Conservation (phyloP, 495 filamentous ascomycete genomes). For the Hypomontagnella submonticulosa region DNA sequence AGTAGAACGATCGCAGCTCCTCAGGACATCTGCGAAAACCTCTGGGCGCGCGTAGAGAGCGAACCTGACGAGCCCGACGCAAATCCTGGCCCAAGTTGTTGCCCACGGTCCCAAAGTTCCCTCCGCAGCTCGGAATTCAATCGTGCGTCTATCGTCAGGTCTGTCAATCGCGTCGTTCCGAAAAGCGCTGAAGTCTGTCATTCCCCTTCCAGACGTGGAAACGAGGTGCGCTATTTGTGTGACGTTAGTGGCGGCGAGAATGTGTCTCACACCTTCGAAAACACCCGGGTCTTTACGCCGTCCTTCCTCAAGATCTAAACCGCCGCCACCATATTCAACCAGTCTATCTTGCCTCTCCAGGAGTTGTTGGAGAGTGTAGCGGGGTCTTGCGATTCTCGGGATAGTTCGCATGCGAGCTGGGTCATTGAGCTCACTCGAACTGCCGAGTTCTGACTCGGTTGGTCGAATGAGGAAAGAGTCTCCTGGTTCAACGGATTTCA, state of each 20-base stretch:
- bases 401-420: background rate
- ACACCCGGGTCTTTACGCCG: conserved; percentile 13
- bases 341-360: background rate
- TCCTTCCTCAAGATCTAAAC: background rate
- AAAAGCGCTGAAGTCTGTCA: conserved; percentile 8
- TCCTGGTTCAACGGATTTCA: too few species aligned
- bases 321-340: background rate
- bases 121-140: conserved; percentile 55
- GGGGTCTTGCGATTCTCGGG: conserved; percentile 1
- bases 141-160: conserved; percentile 19
- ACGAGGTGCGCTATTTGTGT: conserved; percentile 17
- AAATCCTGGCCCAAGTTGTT: conserved; percentile 48
- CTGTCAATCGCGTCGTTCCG: background rate
- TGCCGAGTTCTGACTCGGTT: too few species aligned
- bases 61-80: conserved; percentile 46
- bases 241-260: background rate
- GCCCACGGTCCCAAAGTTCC: conserved; percentile 46
- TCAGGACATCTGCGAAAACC: conserved; percentile 29
- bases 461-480: too few species aligned
- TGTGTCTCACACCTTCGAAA: background rate
- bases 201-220: background rate
- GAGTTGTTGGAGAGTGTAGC: conserved; percentile 7
- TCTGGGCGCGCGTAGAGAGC: conserved; percentile 20
- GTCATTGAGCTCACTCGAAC: too few species aligned
- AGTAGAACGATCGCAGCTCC: conserved; percentile 11